Evolutionary conservation across 257 asterid genomes (phyloP), one percentile per base, ranked within the genome.

Genomic region (Solanum boliviense): DNA sequence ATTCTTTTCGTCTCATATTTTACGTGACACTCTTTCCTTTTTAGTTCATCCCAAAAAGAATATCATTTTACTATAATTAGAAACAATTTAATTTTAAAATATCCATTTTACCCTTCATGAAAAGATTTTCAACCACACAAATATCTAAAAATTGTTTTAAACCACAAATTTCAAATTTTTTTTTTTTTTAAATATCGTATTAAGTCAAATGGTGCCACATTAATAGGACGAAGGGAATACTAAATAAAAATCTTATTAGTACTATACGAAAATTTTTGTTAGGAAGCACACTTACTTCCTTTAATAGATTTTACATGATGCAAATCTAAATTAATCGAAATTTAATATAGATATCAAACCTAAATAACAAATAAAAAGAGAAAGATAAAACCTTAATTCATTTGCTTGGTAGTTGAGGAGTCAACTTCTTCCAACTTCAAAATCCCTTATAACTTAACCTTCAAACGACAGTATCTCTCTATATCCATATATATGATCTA

Each of bases 381-480:
- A 29, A 32, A 4, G 39, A 32, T 5, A 34, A 74, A 74, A 5
- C 20, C 2, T 46, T 18, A 0, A 52, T 46, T 9, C 44, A 1
- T 81, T 81, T 81, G 85, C 68, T 27, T 46, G 85, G 91, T 88
- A 78, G 98, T 93, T 94, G 93, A 89, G 84, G n/a, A 35, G 98
- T 93, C 96, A n/a, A 82, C 86, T 56, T 93, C 94, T 41, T 89
- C 87, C 91, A 91, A 88, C 91, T 75, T 86, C 87, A 75, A 90
- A 91, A 90, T 90, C 93, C 87, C 89, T 35, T 48, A 23, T 86
- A 90, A 67, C 95, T 94, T 92, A 90, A 91, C 91, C 94, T 94
- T 92, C 94, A 93, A 93, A 92, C 88, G 90, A 91, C 91, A 38
- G 91, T 90, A 87, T 91, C 96, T 89, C 92, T 39, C 67, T 83